Percentiles rank a stretch among this genome's conserved stretches.
Conservation (phyloP, 176 grass and related monocot genomes). For the Phoenix roebelenii region DNA sequence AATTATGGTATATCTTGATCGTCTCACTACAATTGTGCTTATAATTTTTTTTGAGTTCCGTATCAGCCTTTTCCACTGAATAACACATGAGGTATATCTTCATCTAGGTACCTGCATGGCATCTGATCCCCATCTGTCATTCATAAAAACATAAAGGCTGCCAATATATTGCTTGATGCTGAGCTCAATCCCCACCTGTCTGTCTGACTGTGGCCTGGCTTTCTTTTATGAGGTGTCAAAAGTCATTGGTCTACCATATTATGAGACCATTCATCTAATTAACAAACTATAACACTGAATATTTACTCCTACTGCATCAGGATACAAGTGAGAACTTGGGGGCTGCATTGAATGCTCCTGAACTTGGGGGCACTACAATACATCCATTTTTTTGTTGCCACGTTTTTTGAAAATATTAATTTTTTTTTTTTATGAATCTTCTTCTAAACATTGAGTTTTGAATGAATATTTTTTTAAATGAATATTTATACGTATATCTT, state of each 20-base stretch:
- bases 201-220: slow-evolving; percentile 41
- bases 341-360: slow-evolving; percentile 64
- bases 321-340: slow-evolving; percentile 66
- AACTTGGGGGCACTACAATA: too few relatives aligned
- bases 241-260: slow-evolving; percentile 1
- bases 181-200: slow-evolving; percentile 69
- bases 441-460: too few relatives aligned
- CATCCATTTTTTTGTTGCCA: too few relatives aligned
- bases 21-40: too few relatives aligned
- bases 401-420: too few relatives aligned
- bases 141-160: slow-evolving; percentile 86
- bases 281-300: background rate
- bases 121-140: slow-evolving; percentile 63
- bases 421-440: too few relatives aligned
- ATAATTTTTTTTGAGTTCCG: too few relatives aligned
- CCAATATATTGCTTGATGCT: slow-evolving; percentile 76
- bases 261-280: background rate
- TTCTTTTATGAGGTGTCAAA: slow-evolving; percentile 61
- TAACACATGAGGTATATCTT: background rate
- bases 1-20: too few relatives aligned
- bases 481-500: too few relatives aligned
- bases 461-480: too few relatives aligned
- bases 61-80: background rate
- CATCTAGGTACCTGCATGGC: slow-evolving; percentile 82
- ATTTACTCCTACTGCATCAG: slow-evolving; percentile 23